Percentiles rank a stretch among this genome's conserved stretches.
Evolutionary conservation across 2,329 filamentous ascomycete genomes (phyloP).

Genomic region (Boeremia lycopersici): DNA sequence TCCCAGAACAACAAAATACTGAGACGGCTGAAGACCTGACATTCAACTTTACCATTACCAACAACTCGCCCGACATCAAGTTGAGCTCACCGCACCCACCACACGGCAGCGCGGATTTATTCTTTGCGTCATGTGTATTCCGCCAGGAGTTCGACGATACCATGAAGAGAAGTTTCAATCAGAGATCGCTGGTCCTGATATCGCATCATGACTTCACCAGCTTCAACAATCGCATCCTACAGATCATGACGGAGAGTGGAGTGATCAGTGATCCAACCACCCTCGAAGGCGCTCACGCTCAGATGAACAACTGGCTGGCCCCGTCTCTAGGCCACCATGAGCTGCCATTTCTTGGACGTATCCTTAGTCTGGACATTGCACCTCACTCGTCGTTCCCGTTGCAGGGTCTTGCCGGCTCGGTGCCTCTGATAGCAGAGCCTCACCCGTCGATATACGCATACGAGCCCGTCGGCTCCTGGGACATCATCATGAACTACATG

Average conservation of each 20-base stretch:
- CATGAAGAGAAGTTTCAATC: slow-evolving; percentile 52
- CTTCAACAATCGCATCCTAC: slow-evolving; percentile 44
- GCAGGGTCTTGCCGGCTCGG: slow-evolving; percentile 44
- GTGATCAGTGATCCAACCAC: slow-evolving; percentile 48
- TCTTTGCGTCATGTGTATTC: slow-evolving; percentile 49
- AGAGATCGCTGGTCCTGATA: slow-evolving; percentile 48
- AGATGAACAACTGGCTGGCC: slow-evolving; percentile 47
- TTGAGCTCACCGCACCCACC: slow-evolving; percentile 47
- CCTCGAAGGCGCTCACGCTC: slow-evolving; percentile 45
- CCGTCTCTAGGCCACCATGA: slow-evolving; percentile 47
- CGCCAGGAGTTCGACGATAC: slow-evolving; percentile 50
- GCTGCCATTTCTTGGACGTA: slow-evolving; percentile 48
- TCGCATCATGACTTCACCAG: slow-evolving; percentile 50
- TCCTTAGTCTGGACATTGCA: slow-evolving; percentile 48
- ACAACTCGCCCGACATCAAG: slow-evolving; percentile 63
- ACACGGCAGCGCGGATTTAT: slow-evolving; percentile 45
- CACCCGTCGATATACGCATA: slow-evolving; percentile 48
- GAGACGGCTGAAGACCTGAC: slow-evolving; percentile 47
- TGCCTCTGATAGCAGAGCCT: slow-evolving; percentile 38
- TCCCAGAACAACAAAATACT: slow-evolving; percentile 51
- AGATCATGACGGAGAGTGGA: slow-evolving; percentile 45
- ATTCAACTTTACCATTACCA: slow-evolving; percentile 50
- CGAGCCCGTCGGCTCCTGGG: slow-evolving; percentile 49
- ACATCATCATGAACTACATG: slow-evolving; percentile 47
- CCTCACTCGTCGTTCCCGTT: slow-evolving; percentile 50